Evolutionary conservation across 805 yeast species (phyloP).

Genomic region (Ogataea parapolymorpha): DNA sequence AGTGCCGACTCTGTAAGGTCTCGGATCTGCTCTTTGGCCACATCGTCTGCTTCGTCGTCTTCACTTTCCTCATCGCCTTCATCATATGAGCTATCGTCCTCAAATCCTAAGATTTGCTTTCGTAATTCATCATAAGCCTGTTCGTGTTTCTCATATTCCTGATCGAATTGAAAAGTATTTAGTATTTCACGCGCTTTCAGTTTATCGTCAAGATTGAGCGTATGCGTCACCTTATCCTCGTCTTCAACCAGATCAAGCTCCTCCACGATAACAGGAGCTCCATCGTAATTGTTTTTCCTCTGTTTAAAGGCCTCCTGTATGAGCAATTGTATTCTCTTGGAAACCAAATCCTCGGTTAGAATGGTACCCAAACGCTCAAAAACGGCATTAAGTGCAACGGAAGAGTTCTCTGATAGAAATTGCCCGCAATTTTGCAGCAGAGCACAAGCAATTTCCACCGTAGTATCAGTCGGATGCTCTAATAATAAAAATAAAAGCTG

Average conservation of each 20-base stretch:
- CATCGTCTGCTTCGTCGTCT: slow-evolving; percentile 21
- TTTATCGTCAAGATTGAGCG: slow-evolving; percentile 50
- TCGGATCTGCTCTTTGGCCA: slow-evolving; percentile 35
- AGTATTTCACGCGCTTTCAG: slow-evolving; percentile 44
- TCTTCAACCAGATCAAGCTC: slow-evolving; percentile 62
- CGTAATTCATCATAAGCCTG: slow-evolving; percentile 41
- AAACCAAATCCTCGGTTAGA: slow-evolving; percentile 52
- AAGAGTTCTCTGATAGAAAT: slow-evolving; percentile 40
- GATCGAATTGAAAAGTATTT: slow-evolving; percentile 49
- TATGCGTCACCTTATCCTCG: slow-evolving; percentile 57
- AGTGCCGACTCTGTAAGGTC: slow-evolving; percentile 71
- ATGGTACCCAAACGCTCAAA: slow-evolving; percentile 59
- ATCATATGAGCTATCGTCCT: slow-evolving; percentile 14
- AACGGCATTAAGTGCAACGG: slow-evolving; percentile 34
- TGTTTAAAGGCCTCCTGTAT: slow-evolving; percentile 51
- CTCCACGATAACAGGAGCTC: slow-evolving; percentile 37
- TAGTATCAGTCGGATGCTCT: slow-evolving; percentile 45
- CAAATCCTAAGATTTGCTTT: slow-evolving; percentile 43
- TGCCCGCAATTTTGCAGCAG: slow-evolving; percentile 54
- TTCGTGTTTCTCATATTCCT: slow-evolving; percentile 49
- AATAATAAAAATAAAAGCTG: slow-evolving; percentile 50
- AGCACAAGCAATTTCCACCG: slow-evolving; percentile 51
- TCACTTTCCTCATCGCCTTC: slow-evolving; percentile 26
- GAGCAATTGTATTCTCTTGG: slow-evolving; percentile 40
- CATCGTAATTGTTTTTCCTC: slow-evolving; percentile 42